A percentile compares a stretch with the other conserved stretches of the same genome.
These are phyloP conservation scores for Magnolia sinica DNA, from an alignment of 164 flowering plant genomes.

Conservation along the genomic window DNA sequence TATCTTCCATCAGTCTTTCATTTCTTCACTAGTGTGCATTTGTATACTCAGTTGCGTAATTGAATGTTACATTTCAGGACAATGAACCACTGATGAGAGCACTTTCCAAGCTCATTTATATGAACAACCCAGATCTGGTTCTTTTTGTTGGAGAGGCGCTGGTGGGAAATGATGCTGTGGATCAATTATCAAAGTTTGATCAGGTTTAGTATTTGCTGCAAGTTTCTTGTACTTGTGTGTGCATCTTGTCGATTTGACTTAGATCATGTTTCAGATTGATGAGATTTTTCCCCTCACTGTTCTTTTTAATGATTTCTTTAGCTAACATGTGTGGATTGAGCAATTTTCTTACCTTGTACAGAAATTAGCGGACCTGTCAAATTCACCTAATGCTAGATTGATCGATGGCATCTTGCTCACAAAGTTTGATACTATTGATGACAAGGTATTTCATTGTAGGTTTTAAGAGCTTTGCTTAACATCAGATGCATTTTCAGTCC, in stretches of 20 bases:
- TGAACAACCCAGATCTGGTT: conserved; percentile 89
- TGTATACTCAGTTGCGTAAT: neutral
- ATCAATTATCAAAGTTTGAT: conserved; percentile 88
- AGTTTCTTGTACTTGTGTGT: neutral
- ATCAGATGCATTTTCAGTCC: neutral
- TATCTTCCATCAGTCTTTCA: neutral
- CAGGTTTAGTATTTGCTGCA: conserved; percentile 46
- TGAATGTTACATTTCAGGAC: conserved; percentile 43
- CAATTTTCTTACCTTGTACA: conserved; percentile 26
- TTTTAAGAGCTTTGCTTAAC: neutral
- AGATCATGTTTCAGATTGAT: neutral
- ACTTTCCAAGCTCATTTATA: conserved; percentile 80
- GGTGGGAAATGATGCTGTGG: conserved; percentile 98
- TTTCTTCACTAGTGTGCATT: neutral
- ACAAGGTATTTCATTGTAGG: conserved; percentile 54
- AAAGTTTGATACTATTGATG: conserved; percentile 95
- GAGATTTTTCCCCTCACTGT: neutral
- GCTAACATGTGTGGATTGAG: neutral
- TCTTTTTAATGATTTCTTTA: neutral
- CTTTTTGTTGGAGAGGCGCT: conserved; percentile 97
- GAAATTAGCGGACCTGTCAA: conserved; percentile 87
- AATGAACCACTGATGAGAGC: conserved; percentile 98
- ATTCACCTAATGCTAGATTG: conserved; percentile 63
- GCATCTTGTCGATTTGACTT: neutral
- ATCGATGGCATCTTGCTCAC: conserved; percentile 95